Conservation (phyloP, 148 eudicot genomes). For the Vaccinium myrtillus region DNA sequence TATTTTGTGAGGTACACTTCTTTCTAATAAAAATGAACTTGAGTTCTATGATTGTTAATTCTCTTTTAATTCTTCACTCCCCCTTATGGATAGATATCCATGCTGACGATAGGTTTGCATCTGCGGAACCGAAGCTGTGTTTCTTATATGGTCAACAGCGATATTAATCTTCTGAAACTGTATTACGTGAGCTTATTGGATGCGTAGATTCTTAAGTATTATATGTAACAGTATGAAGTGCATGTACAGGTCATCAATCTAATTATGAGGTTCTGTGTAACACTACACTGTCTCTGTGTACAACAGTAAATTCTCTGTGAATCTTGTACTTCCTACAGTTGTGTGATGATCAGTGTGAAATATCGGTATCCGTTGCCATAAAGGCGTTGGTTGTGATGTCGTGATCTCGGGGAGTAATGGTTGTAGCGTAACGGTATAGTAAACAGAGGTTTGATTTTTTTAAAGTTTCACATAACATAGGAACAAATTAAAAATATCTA, state of each 20-base stretch:
- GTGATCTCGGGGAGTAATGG: too few species aligned
- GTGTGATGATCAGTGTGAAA: not conserved
- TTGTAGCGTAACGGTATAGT: not conserved
- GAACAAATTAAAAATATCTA: not conserved
- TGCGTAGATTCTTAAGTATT: not conserved
- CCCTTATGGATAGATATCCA: not conserved
- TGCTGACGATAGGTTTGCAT: not conserved
- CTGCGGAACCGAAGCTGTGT: not conserved
- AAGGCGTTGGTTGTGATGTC: too few species aligned
- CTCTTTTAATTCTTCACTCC: not conserved
- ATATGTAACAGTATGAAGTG: not conserved
- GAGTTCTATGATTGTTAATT: not conserved
- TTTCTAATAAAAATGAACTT: not conserved
- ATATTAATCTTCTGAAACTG: not conserved
- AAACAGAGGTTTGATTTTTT: not conserved
- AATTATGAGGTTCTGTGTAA: not conserved
- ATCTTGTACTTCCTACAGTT: not conserved
- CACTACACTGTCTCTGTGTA: not conserved
- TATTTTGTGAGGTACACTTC: not conserved
- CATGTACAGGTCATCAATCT: not conserved
- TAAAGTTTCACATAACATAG: too few species aligned
- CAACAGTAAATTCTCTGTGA: not conserved
- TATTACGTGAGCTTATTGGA: not conserved
- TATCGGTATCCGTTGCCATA: too few species aligned
- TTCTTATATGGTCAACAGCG: not conserved